A percentile compares a stretch with the other conserved stretches of the same genome.
These are phyloP conservation scores for Cucurbita maxima DNA, from an alignment of 306 rosid genomes.

Conservation along the genomic window DNA sequence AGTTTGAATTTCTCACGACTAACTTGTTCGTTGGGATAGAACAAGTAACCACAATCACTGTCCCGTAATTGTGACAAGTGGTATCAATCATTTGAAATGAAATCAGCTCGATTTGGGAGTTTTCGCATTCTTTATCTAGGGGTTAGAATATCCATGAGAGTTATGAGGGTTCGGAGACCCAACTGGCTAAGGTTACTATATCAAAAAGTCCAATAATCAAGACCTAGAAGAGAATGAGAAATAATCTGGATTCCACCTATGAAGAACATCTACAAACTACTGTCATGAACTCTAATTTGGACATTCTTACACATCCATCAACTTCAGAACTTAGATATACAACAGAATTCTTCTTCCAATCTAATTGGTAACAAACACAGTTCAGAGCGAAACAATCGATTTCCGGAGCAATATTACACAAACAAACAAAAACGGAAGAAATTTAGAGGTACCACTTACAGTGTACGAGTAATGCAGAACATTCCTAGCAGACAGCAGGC, in stretches of 20 bases:
- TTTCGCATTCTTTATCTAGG: too few relatives aligned
- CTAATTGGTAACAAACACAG: background rate
- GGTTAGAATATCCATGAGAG: too few relatives aligned
- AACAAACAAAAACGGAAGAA: background rate
- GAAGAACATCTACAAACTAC: background rate
- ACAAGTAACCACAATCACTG: too few relatives aligned
- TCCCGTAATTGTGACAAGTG: too few relatives aligned
- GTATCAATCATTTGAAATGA: too few relatives aligned
- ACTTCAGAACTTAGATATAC: background rate
- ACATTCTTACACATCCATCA: background rate
- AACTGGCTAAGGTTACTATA: too few relatives aligned
- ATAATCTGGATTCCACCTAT: background rate
- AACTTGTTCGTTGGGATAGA: too few relatives aligned
- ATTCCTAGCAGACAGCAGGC: background rate
- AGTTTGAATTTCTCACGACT: too few relatives aligned
- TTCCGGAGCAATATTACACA: background rate
- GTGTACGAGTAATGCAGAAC: background rate
- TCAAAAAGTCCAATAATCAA: background rate
- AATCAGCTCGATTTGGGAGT: too few relatives aligned
- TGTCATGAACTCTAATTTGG: background rate
- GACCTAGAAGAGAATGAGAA: background rate
- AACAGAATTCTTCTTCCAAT: too few relatives aligned
- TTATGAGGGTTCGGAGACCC: too few relatives aligned
- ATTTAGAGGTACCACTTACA: slow-evolving; percentile 6
- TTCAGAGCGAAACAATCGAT: background rate